Evolutionary conservation across 2,329 filamentous ascomycete species (phyloP), one percentile per base, ranked within the genome.

Genomic region (Talaromyces amestolkiae): DNA sequence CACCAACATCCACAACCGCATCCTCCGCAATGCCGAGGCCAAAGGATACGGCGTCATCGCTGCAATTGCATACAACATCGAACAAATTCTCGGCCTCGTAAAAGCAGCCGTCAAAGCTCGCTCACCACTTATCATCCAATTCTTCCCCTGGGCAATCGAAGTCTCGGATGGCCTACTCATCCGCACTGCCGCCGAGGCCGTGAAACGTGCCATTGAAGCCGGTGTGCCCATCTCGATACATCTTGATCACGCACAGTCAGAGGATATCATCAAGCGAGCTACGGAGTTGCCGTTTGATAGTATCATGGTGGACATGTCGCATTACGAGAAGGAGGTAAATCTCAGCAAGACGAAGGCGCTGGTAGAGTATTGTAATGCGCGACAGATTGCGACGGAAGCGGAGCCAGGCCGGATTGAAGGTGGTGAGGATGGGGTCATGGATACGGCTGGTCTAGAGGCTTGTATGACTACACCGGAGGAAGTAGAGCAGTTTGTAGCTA

Each of bases 391-490:
- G 4, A 60, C 58, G 27, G 58, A 60, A 19, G 58, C 58, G 3
- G 58, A 60, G 10, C 58, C 58, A 3, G 58, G 58, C 9, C 39
- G 58, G 8, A 60, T 60, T 35, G 58, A 60, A 33, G 58, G 58
- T 5, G 58, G 39, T 33, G 58, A 60, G 31, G 58, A 60, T 35
- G 58, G 58, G 19, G 58, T 60, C 15, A 60, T 60, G 58, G 58
- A 60, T 33, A 60, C 58, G 2, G 58, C 41, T 19, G 58, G 58
- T 4, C 17, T 60, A 24, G 58, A 60, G 43, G 58, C 58, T 13
- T 60, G 58, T 35, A 60, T 60, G 58, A 60, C 58, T 33, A 60
- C 58, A 13, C 58, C 58, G 11, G 58, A 60, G 31, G 58, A 60
- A 41, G 33, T 60, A 47, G 58, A 60, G 31, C 39, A 60, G 39